Evolutionary conservation across 78 protist genomes (phyloP), one percentile per base, ranked within the genome.

Genomic region (Planoprotostelium fungivorum): DNA sequence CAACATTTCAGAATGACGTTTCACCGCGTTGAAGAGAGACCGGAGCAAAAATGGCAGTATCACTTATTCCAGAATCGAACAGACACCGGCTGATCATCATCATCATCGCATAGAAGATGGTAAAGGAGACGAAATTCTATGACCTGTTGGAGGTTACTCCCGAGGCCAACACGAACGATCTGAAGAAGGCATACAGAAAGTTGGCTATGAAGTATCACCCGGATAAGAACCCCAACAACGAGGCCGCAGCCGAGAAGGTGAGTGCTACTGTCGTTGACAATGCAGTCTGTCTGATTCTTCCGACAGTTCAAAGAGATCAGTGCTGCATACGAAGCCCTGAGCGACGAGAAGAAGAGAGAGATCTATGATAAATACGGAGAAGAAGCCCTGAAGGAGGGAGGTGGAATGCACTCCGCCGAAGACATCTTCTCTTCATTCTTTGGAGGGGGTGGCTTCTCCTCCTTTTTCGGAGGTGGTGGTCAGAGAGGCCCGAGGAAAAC

Each of bases 321-420:
- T 34, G 87, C 86, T 1, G 99, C 99, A 23, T 98, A 94, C 90
- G 99, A 99, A 0, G 96, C 98, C 0, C 94, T 98, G 29, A 34
- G 89, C 87, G 98, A 98, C 63, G 37, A 84, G 34, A 89, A 96
- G 89, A 98, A 97, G 94, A 93, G 99, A 35, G 38, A 63, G n/a
- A 0, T 90, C 35, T 98, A 98, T 90, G 99, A 98, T 85, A 89
- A 86, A 85, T 90, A 93, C 89, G 99, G 99, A 84, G 97, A 93
- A 90, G 97, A 96, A 87, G 99, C 97, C 35, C 91, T 98, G 5
- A 89, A 92, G 63, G 94, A 92, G 34, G 98, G 97, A 35, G 95
- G 97, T 29, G 96, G 95, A 34, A 91, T 91, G 51, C 93, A 37
- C 87, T 63, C 84, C 34, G 86, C 95, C 25, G 90, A 89, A 29